Evolutionary conservation across 179 eudicot genomes (phyloP).

Genomic region (Actinidia chinensis): DNA sequence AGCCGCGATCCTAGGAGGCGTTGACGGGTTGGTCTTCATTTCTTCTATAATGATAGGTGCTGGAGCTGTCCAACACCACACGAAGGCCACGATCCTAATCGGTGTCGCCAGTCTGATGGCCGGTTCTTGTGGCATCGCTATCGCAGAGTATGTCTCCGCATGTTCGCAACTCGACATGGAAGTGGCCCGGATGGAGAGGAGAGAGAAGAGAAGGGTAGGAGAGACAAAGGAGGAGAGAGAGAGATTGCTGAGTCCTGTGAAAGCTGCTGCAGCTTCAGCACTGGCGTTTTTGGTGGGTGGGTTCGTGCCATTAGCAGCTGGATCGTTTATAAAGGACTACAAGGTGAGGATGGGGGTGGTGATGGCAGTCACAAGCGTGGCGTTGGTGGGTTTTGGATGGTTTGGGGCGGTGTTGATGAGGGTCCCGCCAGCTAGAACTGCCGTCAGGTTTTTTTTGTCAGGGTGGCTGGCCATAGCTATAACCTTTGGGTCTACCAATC

Average conservation of each 20-base stretch:
- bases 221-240: not conserved
- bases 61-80: constrained; percentile 40
- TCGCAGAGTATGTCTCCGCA: constrained; percentile 44
- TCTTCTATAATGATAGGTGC: constrained; percentile 47
- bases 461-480: constrained; percentile 51
- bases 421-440: constrained; percentile 28
- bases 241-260: constrained; percentile 37
- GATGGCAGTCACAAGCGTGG: constrained; percentile 33
- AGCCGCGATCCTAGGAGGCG: constrained; percentile 47
- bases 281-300: constrained; percentile 41
- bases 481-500: constrained; percentile 43
- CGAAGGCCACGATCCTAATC: constrained; percentile 35
- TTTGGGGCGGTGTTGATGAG: constrained; percentile 34
- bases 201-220: constrained; percentile 20
- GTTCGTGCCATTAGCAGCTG: constrained; percentile 42
- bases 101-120: constrained; percentile 41
- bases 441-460: constrained; percentile 35
- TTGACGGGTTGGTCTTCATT: constrained; percentile 39
- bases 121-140: constrained; percentile 49
- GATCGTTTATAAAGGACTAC: constrained; percentile 27
- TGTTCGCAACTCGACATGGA: constrained; percentile 44
- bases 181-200: constrained; percentile 35
- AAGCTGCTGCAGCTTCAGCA: constrained; percentile 45
- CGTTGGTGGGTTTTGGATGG: constrained; percentile 36
- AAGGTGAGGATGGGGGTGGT: constrained; percentile 44